Evolutionary conservation across 257 asterid species (phyloP), one percentile per base, ranked within the genome.

Genomic region (Nicotiana tomentosiformis): DNA sequence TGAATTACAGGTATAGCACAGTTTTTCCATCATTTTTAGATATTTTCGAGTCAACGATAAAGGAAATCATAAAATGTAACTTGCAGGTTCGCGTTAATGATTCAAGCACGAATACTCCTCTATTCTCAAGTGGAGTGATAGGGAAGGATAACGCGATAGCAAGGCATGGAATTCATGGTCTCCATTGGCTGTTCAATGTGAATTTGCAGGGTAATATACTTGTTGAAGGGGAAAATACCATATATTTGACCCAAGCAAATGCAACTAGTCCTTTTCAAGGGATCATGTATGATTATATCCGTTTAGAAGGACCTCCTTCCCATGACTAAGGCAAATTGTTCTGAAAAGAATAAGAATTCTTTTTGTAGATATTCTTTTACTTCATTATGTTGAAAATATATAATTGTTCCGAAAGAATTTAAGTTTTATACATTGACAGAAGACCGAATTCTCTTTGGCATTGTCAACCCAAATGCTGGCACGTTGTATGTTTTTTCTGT

Each of bases 121-220:
- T 88, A 30, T 93, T 92, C 65, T 85, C 97, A 39, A 91, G 86
- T 20, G 93, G 95, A 33, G 81, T 43, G 46, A 90, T 92, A 10
- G 97, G 97, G 10, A 83, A 70, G 26, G 95, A 93, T 77, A 93
- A 93, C 65, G 88, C 97, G 10, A 88, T 93, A 60, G 97, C 97
- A 51, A 92, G 96, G 82, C 97, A 93, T 85, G 98, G 93, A 67
- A 93, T 93, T 70, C 98, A 87, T 84, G 97, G 98, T n/a, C 74
- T 92, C 29, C 89, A 92, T 66, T 91, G 93, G 94, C 53, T 87
- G 72, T 91, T 87, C 57, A 91, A 57, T 84, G 81, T 92, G 60
- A 91, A 87, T 30, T 78, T 92, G 60, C 66, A 83, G 20, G 87
- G 90, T 51, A 26, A 83, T 70, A 77, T 84, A 61, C 88, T 91